A percentile compares a stretch with the other conserved stretches of the same genome.
phyloP scores from a whole-genome alignment of 345 rosid species.

The Eucalyptus virginea region DNA sequence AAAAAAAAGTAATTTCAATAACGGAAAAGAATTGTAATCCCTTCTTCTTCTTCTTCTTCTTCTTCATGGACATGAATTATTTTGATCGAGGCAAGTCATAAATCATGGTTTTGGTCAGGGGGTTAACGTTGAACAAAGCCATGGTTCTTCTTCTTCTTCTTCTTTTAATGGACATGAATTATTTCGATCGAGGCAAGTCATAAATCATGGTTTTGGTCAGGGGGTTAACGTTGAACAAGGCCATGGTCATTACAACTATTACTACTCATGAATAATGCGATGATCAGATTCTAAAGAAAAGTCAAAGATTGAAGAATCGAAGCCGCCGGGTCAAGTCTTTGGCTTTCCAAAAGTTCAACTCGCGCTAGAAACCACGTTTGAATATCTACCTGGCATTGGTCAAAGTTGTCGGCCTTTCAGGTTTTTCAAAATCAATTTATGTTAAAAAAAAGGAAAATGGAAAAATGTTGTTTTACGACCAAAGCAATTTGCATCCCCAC shows the following conservation, averaged over 20 bases:
- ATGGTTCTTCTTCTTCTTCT: rapidly evolving
- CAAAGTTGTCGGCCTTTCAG: not conserved
- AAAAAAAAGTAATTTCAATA: not conserved
- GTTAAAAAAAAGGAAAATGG: not conserved
- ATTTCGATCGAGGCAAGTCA: not conserved
- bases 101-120: not conserved
- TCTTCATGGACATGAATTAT: not conserved
- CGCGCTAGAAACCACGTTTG: not conserved
- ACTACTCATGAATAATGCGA: not conserved
- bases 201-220: not conserved
- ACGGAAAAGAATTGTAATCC: not conserved
- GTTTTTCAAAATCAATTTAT: not conserved
- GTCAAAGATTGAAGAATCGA: not conserved
- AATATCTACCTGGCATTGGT: not conserved
- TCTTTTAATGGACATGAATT: not conserved
- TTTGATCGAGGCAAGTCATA: not conserved
- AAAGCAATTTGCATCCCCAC: not conserved
- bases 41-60: rapidly evolving
- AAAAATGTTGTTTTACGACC: not conserved
- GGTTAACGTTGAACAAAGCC: not conserved
- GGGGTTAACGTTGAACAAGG: not conserved
- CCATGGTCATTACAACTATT: not conserved
- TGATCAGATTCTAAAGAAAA: not conserved
- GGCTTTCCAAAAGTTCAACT: not conserved
- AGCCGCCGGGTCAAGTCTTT: not conserved